Conservation (phyloP, 164 flowering plant genomes). For the Magnolia kwangsiensis region DNA sequence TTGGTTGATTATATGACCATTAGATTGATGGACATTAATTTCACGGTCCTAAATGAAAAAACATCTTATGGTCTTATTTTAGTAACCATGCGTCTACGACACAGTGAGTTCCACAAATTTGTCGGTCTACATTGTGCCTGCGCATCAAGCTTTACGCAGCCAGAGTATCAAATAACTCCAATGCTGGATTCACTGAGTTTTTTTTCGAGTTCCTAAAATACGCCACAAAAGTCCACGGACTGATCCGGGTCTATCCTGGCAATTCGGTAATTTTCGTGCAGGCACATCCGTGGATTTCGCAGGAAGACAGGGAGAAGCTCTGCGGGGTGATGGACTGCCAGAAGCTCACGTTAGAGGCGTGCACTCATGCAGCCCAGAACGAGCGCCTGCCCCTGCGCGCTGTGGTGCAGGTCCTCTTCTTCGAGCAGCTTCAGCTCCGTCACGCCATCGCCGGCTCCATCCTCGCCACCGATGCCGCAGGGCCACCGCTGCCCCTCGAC, state of each 20-base stretch:
- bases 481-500: slow-evolving; percentile 23
- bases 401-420: slow-evolving; percentile 88
- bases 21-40: no score
- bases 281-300: slow-evolving; percentile 88
- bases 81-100: no score
- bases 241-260: no score
- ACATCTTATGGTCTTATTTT: no score
- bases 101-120: no score
- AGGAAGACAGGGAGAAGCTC: slow-evolving; percentile 76
- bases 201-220: neutral
- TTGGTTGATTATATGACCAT: no score
- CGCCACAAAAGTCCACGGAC: no score
- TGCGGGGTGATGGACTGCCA: slow-evolving; percentile 77
- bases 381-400: slow-evolving; percentile 89
- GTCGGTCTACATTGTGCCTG: no score
- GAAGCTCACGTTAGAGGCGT: slow-evolving; percentile 90
- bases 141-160: no score
- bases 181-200: no score
- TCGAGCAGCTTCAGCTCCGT: slow-evolving; percentile 95
- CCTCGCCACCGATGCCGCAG: slow-evolving; percentile 46
- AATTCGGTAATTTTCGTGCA: slow-evolving; percentile 14
- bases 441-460: slow-evolving; percentile 83
- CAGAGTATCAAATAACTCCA: no score
- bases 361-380: slow-evolving; percentile 98
- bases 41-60: no score